Base-by-base conservation (phyloP, 306 rosid genomes). In the Castanopsis chinensis region DNA sequence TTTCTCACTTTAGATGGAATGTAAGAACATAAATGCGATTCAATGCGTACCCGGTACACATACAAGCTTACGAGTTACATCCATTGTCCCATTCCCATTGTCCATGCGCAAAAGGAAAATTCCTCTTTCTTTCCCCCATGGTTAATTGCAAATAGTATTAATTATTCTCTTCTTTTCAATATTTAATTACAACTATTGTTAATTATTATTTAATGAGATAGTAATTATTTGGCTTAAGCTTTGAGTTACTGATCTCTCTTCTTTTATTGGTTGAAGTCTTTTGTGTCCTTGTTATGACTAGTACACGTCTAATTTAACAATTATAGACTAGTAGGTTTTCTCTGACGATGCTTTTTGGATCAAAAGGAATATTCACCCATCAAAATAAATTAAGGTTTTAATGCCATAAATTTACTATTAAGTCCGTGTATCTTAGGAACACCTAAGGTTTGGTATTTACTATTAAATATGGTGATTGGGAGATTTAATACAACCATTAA, bases 41-140 rank as follows among this genome's bases (percentile, higher is more conserved):
- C 68, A 67, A 33, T 55, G 81, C 69, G 86, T 69, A 72, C 84
- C 88, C 71, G 30, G 59, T 81, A 69, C 6, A 82, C 84, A 86
- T 45, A 76, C 88, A 84, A 54, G 56, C 43, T 69, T 54, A 76
- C 86, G 81, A 54, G 68, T 37, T 73, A 33, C 76, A 21, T 76
- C 76, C 55, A 14, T 43, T 72, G 84, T 76, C 84, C 81, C 80
- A 33, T 65, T 76, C 84, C 81, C 80, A 33, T 65, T 45, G 78
- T 27, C 51, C 72, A 35, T 27, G 51, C 72, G 49, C 72, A 67
- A n/a, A 18, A 32, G 11, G 5, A 32, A 32, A 67, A 33, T 32
- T 67, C 32, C 15, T 65, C 18, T 30, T 17, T 63, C 30, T 27
- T 61, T 14, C 37, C 45, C 45, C 11, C 5, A 5, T 27, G 14